Evolutionary conservation across 805 yeast species (phyloP), one percentile per base, ranked within the genome.

Genomic region (Grigorovia humatica): DNA sequence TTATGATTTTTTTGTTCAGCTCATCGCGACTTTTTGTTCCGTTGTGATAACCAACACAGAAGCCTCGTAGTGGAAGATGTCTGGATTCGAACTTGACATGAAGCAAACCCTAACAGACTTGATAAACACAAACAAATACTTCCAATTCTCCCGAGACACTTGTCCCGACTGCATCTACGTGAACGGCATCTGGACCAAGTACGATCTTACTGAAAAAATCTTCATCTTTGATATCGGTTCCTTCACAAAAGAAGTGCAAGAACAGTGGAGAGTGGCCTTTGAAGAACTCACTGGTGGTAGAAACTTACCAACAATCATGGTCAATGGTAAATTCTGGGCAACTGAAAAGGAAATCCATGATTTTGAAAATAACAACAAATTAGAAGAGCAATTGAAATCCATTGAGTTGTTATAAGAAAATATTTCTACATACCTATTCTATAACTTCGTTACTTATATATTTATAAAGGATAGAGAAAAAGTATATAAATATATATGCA

Each of bases 111-210:
- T 42, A 2, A 66, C 72, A 49, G 67, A 74, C 29, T 66, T 80
- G 51, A 72, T 83, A 51, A 49, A 62, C 9, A 58, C 69, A 3
- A 68, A 82, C 66, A 71, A 71, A 48, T 79, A 66, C 57, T 71
- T 85, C 53, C 77, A 82, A 75, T 62, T 84, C 12, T 78, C 85
- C 43, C 85, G 84, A 57, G 74, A 83, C 18, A 84, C 89, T 89
- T 85, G 93, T 65, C 86, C 88, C 2, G 90, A 85, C 59, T 84
- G 90, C 59, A 80, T 77, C 48, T 85, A 82, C 62, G 78, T 85
- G 3, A 73, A 77, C 53, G 67, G 69, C 29, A 66, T 83, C 20
- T 82, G 81, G 75, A 72, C 75, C 48, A 74, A 77, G 50, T 78
- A 73, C 59, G 72, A 74, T 9, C 80, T 82, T 9, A 59, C 59